phyloP scores from a whole-genome alignment of 345 rosid genomes.

The Rhodamnia argentea region DNA sequence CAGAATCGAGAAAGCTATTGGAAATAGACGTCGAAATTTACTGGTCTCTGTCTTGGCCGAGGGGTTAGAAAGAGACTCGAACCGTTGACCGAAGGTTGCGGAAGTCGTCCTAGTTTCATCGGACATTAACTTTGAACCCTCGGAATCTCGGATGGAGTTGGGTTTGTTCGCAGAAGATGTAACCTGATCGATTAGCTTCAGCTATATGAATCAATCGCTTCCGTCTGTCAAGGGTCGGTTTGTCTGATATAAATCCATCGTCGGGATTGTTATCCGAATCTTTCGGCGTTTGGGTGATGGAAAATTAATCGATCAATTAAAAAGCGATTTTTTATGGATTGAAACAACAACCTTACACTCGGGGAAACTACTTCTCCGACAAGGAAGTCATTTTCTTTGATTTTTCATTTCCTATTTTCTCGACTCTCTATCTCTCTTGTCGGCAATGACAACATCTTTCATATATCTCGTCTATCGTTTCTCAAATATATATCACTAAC shows the following conservation, averaged over 20 bases:
- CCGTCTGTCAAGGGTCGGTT: not conserved
- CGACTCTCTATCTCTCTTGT: not conserved
- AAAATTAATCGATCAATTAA: not conserved
- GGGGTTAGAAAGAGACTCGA: not conserved
- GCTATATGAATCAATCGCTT: not conserved
- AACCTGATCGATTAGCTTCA: not conserved
- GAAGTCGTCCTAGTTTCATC: no score
- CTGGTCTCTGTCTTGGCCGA: not conserved
- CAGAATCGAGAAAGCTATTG: not conserved
- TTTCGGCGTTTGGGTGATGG: not conserved
- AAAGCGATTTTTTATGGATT: not conserved
- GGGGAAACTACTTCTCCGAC: not conserved
- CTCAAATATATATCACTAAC: no score
- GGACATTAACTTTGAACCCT: not conserved
- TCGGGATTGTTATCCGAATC: not conserved
- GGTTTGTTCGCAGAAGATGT: not conserved
- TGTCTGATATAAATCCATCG: not conserved
- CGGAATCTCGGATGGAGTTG: not conserved
- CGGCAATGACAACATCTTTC: no score
- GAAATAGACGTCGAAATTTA: not conserved
- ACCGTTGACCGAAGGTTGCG: not conserved
- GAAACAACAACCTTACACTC: not conserved
- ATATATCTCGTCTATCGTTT: no score
- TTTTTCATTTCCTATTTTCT: not conserved
- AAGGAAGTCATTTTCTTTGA: not conserved